phyloP scores from a whole-genome alignment of 345 rosid species.

The Acer campestre region DNA sequence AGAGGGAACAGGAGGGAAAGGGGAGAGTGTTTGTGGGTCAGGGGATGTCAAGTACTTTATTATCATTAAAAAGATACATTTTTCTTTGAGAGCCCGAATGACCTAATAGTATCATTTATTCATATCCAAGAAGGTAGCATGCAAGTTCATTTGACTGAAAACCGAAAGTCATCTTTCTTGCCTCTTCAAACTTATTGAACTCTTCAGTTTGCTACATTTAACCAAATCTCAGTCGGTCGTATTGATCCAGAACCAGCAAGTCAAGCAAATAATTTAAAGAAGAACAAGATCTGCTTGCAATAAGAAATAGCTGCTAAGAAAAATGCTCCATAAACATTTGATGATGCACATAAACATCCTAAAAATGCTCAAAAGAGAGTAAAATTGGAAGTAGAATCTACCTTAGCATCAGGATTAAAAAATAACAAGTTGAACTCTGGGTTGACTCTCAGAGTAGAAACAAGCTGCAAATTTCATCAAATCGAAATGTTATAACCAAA shows the following conservation, averaged over 20 bases:
- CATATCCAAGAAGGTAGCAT: neutral
- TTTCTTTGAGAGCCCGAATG: neutral
- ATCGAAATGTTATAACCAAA: slow-evolving; percentile 23
- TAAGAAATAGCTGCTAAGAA: neutral
- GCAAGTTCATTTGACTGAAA: neutral
- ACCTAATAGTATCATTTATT: neutral
- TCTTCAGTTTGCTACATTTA: neutral
- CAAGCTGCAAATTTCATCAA: slow-evolving; percentile 68
- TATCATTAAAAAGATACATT: neutral
- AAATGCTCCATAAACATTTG: neutral
- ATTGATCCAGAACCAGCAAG: neutral
- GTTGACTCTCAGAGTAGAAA: slow-evolving; percentile 70
- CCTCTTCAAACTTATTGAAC: neutral
- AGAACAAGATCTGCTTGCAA: neutral
- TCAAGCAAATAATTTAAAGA: slow-evolving; percentile 5
- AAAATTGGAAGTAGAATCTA: slow-evolving; percentile 34
- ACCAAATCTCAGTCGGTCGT: neutral
- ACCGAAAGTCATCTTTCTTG: neutral
- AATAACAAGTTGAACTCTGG: slow-evolving; percentile 81
- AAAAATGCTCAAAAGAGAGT: neutral
- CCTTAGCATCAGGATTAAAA: slow-evolving; percentile 84
- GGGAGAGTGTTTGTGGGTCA: neutral
- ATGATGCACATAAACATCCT: neutral
- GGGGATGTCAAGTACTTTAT: neutral
- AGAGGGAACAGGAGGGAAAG: neutral